A percentile compares a stretch with the other conserved stretches of the same genome.
Evolutionary conservation across 345 rosid species (phyloP).

Genomic region (Bruguiera sexangula): DNA sequence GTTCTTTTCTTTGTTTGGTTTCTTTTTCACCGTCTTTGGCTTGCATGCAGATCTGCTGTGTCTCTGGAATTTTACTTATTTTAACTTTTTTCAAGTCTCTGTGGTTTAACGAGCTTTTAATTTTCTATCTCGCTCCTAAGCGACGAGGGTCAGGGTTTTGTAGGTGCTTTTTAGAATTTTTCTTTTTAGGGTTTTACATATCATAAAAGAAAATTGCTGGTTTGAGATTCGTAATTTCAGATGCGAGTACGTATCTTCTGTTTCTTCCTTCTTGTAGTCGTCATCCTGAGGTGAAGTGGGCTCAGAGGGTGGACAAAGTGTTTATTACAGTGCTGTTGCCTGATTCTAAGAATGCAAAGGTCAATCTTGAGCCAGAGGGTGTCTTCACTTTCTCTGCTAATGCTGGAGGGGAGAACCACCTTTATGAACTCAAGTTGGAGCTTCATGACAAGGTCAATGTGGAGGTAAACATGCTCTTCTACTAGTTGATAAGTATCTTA

Average conservation of each 20-base stretch:
- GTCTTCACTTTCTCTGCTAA: constrained; percentile 65
- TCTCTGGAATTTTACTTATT: neutral
- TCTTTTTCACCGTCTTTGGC: constrained; percentile 2
- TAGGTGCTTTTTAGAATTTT: no score
- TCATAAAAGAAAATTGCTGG: no score
- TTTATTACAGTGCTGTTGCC: constrained; percentile 65
- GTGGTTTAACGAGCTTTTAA: neutral
- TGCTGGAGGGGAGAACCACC: constrained; percentile 57
- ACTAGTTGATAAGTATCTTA: neutral
- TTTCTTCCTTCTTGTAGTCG: constrained; percentile 41
- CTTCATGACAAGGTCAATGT: constrained; percentile 79
- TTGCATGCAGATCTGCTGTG: neutral
- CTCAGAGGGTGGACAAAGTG: constrained; percentile 69
- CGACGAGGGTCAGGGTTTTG: no score
- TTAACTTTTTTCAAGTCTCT: neutral
- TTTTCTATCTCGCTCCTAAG: neutral
- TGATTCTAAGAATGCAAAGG: constrained; percentile 69
- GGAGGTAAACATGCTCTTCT: constrained; percentile 43
- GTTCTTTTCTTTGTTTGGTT: no score
- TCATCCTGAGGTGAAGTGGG: constrained; percentile 88
- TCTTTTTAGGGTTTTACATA: no score
- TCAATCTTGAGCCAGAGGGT: constrained; percentile 76
- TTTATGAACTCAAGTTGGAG: constrained; percentile 68
- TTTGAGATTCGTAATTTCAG: neutral
- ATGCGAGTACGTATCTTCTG: no score